These are phyloP conservation scores for Avena insularis DNA, from an alignment of 176 grass and related monocot genomes.

Conservation along the genomic window DNA sequence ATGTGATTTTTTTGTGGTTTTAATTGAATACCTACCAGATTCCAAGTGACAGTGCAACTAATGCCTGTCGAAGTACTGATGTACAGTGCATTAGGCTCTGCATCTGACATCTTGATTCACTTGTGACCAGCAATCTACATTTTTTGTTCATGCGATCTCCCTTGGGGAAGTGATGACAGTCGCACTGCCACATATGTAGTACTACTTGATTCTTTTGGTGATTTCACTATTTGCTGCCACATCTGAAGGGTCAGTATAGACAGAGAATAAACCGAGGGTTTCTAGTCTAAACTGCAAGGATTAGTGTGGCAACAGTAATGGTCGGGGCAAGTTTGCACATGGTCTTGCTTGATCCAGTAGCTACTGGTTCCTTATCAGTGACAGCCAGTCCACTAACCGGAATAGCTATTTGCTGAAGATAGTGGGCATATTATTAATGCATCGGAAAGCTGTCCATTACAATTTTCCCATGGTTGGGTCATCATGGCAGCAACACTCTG, in stretches of 20 bases:
- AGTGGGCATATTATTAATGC: neutral
- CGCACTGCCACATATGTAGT: neutral
- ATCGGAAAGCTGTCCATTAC: neutral
- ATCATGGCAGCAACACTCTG: no score
- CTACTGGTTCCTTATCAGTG: neutral
- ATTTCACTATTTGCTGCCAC: neutral
- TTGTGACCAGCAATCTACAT: neutral
- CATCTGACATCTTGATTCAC: neutral
- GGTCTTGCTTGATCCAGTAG: conserved; percentile 4
- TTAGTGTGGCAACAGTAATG: neutral
- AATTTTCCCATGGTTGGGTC: no score
- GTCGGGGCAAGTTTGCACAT: neutral
- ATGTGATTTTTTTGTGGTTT: neutral
- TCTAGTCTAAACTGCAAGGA: neutral
- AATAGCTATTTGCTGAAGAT: neutral
- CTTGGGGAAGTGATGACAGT: conserved; percentile 7
- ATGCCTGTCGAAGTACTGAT: neutral
- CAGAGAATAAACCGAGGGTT: neutral
- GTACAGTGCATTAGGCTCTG: neutral
- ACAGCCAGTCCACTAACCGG: neutral
- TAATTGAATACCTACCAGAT: neutral
- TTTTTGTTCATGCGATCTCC: conserved; percentile 4
- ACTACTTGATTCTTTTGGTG: conserved; percentile 18
- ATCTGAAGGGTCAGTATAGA: neutral
- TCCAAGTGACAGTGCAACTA: conserved; percentile 7